A percentile compares a stretch with the other conserved stretches of the same genome.
phyloP scores from a whole-genome alignment of 2,329 filamentous ascomycete genomes.

The Claviceps maximensis region DNA sequence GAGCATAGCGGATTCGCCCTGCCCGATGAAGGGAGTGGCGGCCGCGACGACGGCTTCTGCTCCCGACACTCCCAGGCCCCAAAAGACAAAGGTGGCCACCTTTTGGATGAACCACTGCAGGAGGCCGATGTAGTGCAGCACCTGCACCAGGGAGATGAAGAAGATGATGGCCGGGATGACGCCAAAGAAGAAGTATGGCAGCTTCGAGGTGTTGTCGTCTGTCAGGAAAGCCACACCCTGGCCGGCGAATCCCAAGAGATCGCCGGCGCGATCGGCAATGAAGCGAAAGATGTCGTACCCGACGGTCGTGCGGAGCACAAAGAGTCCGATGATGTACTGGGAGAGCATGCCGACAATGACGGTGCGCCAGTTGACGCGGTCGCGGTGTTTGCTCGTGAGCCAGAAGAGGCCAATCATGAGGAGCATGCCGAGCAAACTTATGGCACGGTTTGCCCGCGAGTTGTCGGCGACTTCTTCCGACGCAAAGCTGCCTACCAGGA shows the following conservation, averaged over 20 bases:
- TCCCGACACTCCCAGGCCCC: slow-evolving; percentile 73
- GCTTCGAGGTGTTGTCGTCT: slow-evolving; percentile 26
- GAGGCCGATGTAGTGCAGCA: slow-evolving; percentile 67
- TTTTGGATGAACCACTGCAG: slow-evolving; percentile 85
- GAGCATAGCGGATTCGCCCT: slow-evolving; percentile 87
- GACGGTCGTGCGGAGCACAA: slow-evolving; percentile 67
- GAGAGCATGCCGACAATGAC: slow-evolving; percentile 80
- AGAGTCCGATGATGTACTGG: slow-evolving; percentile 79
- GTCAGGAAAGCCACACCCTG: slow-evolving; percentile 61
- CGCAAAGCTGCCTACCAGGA: slow-evolving; percentile 66
- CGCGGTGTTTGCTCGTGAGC: slow-evolving; percentile 57
- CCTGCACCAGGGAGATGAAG: slow-evolving; percentile 85
- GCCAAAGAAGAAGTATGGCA: slow-evolving; percentile 57
- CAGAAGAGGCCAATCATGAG: slow-evolving; percentile 59
- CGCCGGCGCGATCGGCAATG: slow-evolving; percentile 60
- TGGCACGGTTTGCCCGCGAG: slow-evolving; percentile 63
- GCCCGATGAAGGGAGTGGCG: slow-evolving; percentile 85
- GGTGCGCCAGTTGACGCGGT: slow-evolving; percentile 54
- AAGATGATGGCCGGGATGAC: slow-evolving; percentile 92
- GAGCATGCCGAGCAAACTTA: slow-evolving; percentile 66
- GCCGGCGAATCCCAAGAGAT: slow-evolving; percentile 62
- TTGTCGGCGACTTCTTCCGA: slow-evolving; percentile 62
- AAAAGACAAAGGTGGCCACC: slow-evolving; percentile 85
- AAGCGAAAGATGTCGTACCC: slow-evolving; percentile 90
- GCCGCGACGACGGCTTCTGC: slow-evolving; percentile 89